These are phyloP conservation scores for Penicillium coffeae DNA, from an alignment of 495 filamentous ascomycete species.

Conservation along the genomic window DNA sequence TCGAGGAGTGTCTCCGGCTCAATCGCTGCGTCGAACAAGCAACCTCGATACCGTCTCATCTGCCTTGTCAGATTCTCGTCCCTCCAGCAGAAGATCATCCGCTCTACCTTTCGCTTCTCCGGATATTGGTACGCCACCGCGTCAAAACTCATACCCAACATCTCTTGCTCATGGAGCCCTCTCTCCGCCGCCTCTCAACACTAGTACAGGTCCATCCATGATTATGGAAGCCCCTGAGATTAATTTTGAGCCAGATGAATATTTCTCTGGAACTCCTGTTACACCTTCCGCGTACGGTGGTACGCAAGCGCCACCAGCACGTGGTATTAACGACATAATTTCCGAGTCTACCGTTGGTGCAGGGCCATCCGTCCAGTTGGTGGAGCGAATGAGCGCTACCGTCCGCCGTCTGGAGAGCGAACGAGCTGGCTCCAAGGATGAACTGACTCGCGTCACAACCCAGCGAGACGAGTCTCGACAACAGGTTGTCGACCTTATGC, in stretches of 20 bases:
- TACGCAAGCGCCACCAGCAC: constrained; percentile 35
- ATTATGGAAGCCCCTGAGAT: constrained; percentile 55
- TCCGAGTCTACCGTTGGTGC: constrained; percentile 84
- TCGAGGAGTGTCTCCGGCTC: constrained; percentile 46
- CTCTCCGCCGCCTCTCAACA: constrained; percentile 32
- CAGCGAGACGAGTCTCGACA: constrained; percentile 89
- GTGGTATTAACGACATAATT: constrained; percentile 80
- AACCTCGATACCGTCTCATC: constrained; percentile 34
- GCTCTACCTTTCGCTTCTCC: constrained; percentile 36
- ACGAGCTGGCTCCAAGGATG: constrained; percentile 79
- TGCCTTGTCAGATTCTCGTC: constrained; percentile 33
- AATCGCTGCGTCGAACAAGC: constrained; percentile 43
- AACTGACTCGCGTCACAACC: constrained; percentile 68
- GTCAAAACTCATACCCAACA: constrained; percentile 41
- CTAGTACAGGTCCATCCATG: constrained; percentile 26
- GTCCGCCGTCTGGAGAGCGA: constrained; percentile 89
- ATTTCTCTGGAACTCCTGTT: constrained; percentile 54
- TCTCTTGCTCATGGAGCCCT: constrained; percentile 34
- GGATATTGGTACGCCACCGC: constrained; percentile 38
- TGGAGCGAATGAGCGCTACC: constrained; percentile 92
- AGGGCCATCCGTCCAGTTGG: constrained; percentile 89
- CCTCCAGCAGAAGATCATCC: constrained; percentile 47
- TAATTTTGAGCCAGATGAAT: constrained; percentile 62
- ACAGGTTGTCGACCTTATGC: constrained; percentile 85
- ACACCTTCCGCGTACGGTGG: constrained; percentile 57